Evolutionary conservation across 306 rosid genomes (phyloP), one percentile per base, ranked within the genome.

Genomic region (Hippophae tibetana): DNA sequence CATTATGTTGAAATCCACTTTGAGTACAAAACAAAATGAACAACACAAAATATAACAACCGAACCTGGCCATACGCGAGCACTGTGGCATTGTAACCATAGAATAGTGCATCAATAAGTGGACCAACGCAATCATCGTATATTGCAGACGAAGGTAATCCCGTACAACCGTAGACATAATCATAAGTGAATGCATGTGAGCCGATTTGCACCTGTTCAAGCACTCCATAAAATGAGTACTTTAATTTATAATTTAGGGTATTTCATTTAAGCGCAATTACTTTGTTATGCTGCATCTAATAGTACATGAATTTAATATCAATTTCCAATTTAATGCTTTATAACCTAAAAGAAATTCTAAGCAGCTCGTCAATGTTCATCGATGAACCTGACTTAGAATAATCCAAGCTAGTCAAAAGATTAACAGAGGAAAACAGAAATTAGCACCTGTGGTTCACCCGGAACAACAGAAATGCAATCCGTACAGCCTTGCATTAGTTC

Each of bases 1-100:
- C 60, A 55, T 41, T 58, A 10, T 54, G 12, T 55, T 11, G 13
- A 47, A 6, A 65, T 8, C 42, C 5, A 55, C 42, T 43, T 52
- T 43, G 44, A 40, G 5, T 25, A 42, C 10, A 57, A 58, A 8
- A 13, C 8, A 9, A 52, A 55, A 53, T 50, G 13, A 2, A 53
- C 51, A 9, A 13, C 3, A 65, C 23, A 41, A 13, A 3, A 1
- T 7, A 13, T 18, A 53, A 68, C 55, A 44, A 38, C 10, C 53
- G 44, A 54, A 93, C 99, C 99, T 93, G 99, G 6, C 99, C 99
- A 61, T 86, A 93, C 4, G 99, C 99, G 52, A 93, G 94, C 54
- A 93, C 99, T 0, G 99, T 93, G 38, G 99, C 97, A 67, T 93
- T 93, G 58, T 93, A 93, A 5, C 99, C 99, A 54, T 80, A 80